Evolutionary conservation across 257 asterid genomes (phyloP), one percentile per base, ranked within the genome.

Genomic region (Lycium ferocissimum): DNA sequence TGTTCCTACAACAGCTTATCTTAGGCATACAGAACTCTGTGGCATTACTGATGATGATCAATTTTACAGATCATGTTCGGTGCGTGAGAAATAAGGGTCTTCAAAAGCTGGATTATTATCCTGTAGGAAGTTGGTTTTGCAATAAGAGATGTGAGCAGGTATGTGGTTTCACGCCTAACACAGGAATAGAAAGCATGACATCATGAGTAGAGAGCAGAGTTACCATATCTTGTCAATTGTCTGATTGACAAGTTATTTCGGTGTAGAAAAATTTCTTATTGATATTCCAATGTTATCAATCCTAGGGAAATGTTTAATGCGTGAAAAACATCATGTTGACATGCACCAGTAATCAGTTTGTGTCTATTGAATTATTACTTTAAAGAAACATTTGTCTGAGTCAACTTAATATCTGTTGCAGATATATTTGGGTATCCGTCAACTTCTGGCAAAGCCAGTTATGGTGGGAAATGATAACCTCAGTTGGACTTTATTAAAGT

Each of bases 401-500:
- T 47, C 63, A 71, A 38, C 62, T 10, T 79, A 8, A 22, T 81
- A 20, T 62, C 84, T 83, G 47, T 89, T 87, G 89, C 92, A 94
- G 97, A 91, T 94, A 87, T 91, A 86, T 87, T 45, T 81, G 91
- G 92, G 92, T 76, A 90, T 94, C 72, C 89, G 10, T 58, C 72
- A 85, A 86, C 90, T 89, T 87, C 85, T 94, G 87, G 97, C 93
- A 73, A 88, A 87, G 89, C 91, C 91, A 86, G 9, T 92, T 85
- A 88, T 89, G 40, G 84, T 93, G 84, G 98, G 91, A 75, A 65
- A 54, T 86, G 91, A 89, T 51, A 82, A 91, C 82, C 81, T 94
- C 87, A 88, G 90, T 22, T 94, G 97, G 98, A 94, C 96, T 26
- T 89, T 94, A 78, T 81, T 93, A 88, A 94, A 91, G 84, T 85